A percentile compares a stretch with the other conserved stretches of the same genome.
Conservation (phyloP, 192 early-diverging fungal species). For the Mortierella hygrophila region DNA sequence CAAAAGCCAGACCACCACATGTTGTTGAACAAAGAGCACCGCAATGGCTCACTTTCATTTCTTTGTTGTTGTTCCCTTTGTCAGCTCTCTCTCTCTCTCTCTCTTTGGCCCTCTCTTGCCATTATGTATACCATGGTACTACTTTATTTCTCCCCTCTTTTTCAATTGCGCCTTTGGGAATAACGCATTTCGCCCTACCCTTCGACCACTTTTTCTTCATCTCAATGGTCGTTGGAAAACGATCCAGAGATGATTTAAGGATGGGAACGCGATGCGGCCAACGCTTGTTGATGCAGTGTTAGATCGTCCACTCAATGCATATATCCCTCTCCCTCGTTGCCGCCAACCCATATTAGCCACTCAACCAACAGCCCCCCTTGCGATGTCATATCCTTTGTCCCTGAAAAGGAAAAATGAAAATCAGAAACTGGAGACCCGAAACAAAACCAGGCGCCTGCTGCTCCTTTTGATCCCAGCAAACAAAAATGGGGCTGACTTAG, state of each 20-base stretch:
- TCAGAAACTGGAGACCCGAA: not conserved
- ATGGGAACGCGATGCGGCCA: not conserved
- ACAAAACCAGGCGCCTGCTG: not conserved
- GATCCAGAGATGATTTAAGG: not conserved
- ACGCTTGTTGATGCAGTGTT: not conserved
- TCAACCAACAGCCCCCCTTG: not conserved
- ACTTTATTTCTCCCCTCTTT: not conserved
- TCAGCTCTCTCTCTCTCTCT: not conserved
- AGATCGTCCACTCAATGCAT: not conserved
- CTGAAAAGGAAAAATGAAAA: not conserved
- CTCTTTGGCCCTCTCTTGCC: not conserved
- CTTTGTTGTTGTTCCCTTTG: not conserved
- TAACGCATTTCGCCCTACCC: not conserved
- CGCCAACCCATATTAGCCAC: not conserved
- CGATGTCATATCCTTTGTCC: not conserved
- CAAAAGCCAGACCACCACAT: not conserved
- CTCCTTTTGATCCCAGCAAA: too few species aligned
- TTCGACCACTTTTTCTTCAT: not conserved
- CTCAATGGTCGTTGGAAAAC: not conserved
- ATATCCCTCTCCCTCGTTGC: not conserved
- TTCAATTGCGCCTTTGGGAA: not conserved
- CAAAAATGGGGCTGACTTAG: not conserved
- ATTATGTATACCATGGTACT: not conserved
- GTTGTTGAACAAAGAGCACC: not conserved
- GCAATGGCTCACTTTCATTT: not conserved